phyloP scores from a whole-genome alignment of 208 protist species.

The Tetramitus jugosus region DNA sequence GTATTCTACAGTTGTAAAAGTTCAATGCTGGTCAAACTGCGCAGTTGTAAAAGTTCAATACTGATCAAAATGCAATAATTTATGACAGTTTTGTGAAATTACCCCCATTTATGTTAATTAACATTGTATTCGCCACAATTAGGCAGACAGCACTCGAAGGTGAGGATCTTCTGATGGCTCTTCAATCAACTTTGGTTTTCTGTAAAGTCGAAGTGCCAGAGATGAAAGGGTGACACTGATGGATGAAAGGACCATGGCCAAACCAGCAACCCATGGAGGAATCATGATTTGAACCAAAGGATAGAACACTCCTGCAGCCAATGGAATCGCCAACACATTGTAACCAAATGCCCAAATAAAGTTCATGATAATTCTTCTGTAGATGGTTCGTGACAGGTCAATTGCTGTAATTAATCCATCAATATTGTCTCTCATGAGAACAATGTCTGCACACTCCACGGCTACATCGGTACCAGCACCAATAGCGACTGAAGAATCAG shows the following conservation, averaged over 20 bases:
- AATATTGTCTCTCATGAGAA: conserved; percentile 59
- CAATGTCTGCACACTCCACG: conserved; percentile 83
- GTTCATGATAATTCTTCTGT: conserved; percentile 62
- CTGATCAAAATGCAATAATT: too few species aligned
- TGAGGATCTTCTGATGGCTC: too few species aligned
- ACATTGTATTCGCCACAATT: too few species aligned
- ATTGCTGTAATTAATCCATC: conserved; percentile 49
- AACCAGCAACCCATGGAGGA: conserved; percentile 60
- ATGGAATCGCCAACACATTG: conserved; percentile 63
- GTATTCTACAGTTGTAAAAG: too few species aligned
- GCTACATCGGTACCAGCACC: conserved; percentile 78
- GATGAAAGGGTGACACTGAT: conserved; percentile 66
- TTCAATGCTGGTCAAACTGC: too few species aligned
- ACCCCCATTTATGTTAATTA: too few species aligned
- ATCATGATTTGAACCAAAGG: conserved; percentile 35
- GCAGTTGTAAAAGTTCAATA: too few species aligned
- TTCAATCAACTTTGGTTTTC: conserved; percentile 26
- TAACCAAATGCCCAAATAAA: conserved; percentile 70
- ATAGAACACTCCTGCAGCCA: conserved; percentile 63
- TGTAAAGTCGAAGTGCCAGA: conserved; percentile 49
- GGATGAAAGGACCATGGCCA: conserved; percentile 67
- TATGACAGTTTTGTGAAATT: too few species aligned
- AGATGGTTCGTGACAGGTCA: conserved; percentile 50
- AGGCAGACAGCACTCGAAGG: too few species aligned
- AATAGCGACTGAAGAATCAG: conserved; percentile 91